phyloP scores from a whole-genome alignment of 768 basidiomycete species.

The Russula abietina region DNA sequence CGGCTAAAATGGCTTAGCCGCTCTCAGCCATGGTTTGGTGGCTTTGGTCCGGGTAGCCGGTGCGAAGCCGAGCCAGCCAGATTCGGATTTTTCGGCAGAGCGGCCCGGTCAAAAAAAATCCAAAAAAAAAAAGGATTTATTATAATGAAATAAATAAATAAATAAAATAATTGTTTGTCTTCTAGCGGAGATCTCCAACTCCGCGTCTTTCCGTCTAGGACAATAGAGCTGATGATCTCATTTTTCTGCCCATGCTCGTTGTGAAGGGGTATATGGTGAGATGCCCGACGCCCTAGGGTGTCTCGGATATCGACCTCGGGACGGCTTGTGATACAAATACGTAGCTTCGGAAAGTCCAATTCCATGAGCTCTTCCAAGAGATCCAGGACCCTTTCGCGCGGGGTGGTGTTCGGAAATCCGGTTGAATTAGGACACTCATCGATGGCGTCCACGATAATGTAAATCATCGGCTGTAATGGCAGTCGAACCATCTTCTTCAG shows the following conservation, averaged over 20 bases:
- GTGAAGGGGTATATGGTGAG: not conserved
- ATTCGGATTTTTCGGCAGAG: too few species aligned
- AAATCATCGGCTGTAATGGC: not conserved
- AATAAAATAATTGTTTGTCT: not conserved
- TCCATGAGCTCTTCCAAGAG: not conserved
- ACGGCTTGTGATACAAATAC: not conserved
- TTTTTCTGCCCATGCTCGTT: not conserved
- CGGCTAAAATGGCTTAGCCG: too few species aligned
- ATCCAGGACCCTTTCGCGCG: not conserved
- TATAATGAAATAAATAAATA: too few species aligned
- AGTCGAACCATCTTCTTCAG: not conserved
- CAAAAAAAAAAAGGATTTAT: too few species aligned
- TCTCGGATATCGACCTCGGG: not conserved
- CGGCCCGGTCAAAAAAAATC: too few species aligned
- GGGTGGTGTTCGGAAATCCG: not conserved
- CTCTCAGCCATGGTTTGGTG: too few species aligned
- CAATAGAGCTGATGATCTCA: not conserved
- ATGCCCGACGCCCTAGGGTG: not conserved
- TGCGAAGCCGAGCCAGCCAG: too few species aligned
- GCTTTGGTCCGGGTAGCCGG: too few species aligned
- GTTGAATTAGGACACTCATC: constrained; percentile 6
- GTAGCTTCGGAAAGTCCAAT: not conserved
- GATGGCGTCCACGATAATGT: not conserved
- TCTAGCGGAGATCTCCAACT: not conserved
- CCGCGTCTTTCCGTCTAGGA: not conserved